Base-by-base conservation (phyloP, 2,329 filamentous ascomycete genomes). In the Metarhizium guizhouense region DNA sequence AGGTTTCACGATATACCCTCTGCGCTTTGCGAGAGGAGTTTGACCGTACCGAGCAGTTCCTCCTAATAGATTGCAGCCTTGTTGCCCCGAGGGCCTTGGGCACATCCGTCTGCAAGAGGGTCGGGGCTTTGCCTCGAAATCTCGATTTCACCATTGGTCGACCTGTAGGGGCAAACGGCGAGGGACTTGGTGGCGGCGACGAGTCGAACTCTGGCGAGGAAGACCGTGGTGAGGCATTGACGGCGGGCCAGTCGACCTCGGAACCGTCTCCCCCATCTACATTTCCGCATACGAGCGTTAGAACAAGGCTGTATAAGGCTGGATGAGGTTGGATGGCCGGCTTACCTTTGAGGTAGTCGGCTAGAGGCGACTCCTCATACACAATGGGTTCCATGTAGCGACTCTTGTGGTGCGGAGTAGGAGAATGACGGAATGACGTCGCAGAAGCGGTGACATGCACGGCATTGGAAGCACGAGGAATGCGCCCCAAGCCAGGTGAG, bases 301-400 rank as follows among this genome's bases (percentile, higher is more conserved):
- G 59, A 34, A 52, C 29, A 30, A 54, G 40, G 20, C 43, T 47
- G 50, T n/a, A 36, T 42, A 51, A 48, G 29, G 14, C 1, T 8
- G 16, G 2, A 20, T 14, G 20, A 45, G 42, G 30, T 43, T 25
- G 18, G 14, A n/a, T 30, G 29, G 47, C 49, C 29, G 36, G 55
- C 63, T 66, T 73, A 94, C 92, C 91, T 83, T 92, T 86, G 64
- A 96, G 84, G 75, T 94, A 94, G 67, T 88, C 85, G 68, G 90
- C 91, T 73, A 96, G 80, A 64, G 92, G 92, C 69, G 89, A 88
- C 74, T 91, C 85, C 74, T 94, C 84, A 74, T 88, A 88, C 64
- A 96, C 84, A 65, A 96, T 80, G 67, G 88, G 84, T 81, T 96
- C 92, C 92, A 96, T 71, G 61, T 67, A 64, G 62, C 60, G 63